Evolutionary conservation across 1,139 yeast species (phyloP), one percentile per base, ranked within the genome.

Genomic region (Sugiyamaella sp.): DNA sequence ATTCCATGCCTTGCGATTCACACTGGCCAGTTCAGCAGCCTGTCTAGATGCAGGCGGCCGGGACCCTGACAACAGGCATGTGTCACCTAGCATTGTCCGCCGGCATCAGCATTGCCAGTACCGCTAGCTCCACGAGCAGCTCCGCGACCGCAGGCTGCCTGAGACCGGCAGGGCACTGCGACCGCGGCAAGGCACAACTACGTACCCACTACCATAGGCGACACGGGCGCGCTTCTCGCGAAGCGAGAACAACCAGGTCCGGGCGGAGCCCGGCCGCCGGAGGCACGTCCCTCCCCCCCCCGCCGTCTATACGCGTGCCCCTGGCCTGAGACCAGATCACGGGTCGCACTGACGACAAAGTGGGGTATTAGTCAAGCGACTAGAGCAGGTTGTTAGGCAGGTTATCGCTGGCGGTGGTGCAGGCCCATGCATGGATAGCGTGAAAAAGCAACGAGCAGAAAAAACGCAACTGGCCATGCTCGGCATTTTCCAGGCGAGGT

Each of bases 231-330:
- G 10, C 5, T 29, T 29, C 35, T 12, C 35, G n/a, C 35, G 35
- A 29, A 29, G 35, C n/a, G 35, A 12, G 35, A 29, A 29, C 35
- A 29, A 29, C 35, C 35, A 29, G 35, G 35, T 29, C 35, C 35
- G 35, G 35, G 35, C 35, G 35, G 35, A 29, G 35, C 35, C 35
- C 35, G 35, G 35, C 35, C 35, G 35, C 35, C 35, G 35, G 35
- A 29, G 35, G 35, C 35, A 6, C 14, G n/a, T 14, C 35, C 35
- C 35, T 10, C 14, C 8, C 8, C 35, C 35, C 35, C 35, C 29
- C 29, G 29, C 29, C 29, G 29, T n/a, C n/a, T n/a, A n/a, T n/a
- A n/a, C n/a, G n/a, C n/a, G n/a, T n/a, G n/a, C n/a, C n/a, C n/a
- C n/a, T n/a, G n/a, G n/a, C n/a, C n/a, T n/a, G 29, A 6, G 29